Conservation (phyloP, 2,329 filamentous ascomycete species). For the Dichotomopilus funicola region DNA sequence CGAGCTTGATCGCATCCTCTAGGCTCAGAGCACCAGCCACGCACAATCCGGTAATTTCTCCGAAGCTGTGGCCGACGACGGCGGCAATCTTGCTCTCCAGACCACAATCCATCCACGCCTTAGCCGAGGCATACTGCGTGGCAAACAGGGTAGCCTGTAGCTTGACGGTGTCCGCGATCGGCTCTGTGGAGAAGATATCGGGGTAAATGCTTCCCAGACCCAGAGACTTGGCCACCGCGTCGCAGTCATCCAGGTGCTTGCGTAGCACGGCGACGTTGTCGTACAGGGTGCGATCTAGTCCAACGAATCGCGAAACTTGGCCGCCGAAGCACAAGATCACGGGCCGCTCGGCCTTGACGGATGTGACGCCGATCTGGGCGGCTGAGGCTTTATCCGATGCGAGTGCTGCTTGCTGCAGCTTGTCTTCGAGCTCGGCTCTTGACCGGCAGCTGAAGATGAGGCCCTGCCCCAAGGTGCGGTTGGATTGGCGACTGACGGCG, state of each 20-base stretch:
- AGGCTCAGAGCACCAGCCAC: constrained; percentile 29
- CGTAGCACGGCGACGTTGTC: constrained; percentile 27
- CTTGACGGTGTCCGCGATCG: constrained; percentile 22
- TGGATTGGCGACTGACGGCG: background rate
- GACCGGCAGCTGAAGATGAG: background rate
- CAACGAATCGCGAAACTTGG: constrained; percentile 19
- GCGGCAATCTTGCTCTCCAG: constrained; percentile 8
- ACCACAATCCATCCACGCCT: constrained; percentile 33
- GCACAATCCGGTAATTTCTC: constrained; percentile 36
- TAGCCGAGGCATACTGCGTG: constrained; percentile 33
- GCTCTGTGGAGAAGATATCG: constrained; percentile 25
- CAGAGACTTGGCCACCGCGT: constrained; percentile 21
- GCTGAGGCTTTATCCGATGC: no score
- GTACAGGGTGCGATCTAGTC: constrained; percentile 26
- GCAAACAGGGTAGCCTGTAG: constrained; percentile 38
- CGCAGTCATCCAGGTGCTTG: constrained; percentile 21
- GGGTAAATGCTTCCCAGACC: constrained; percentile 28
- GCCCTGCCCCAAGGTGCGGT: background rate
- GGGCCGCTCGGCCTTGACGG: background rate
- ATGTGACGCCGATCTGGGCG: background rate
- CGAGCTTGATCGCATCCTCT: constrained; percentile 28
- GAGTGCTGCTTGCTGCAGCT: background rate
- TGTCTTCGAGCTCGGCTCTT: background rate
- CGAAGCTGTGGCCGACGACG: constrained; percentile 37
- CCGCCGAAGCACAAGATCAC: constrained; percentile 1